These are phyloP conservation scores for Mortierella sp. DNA, from an alignment of 371 early-diverging fungal species.

Conservation along the genomic window DNA sequence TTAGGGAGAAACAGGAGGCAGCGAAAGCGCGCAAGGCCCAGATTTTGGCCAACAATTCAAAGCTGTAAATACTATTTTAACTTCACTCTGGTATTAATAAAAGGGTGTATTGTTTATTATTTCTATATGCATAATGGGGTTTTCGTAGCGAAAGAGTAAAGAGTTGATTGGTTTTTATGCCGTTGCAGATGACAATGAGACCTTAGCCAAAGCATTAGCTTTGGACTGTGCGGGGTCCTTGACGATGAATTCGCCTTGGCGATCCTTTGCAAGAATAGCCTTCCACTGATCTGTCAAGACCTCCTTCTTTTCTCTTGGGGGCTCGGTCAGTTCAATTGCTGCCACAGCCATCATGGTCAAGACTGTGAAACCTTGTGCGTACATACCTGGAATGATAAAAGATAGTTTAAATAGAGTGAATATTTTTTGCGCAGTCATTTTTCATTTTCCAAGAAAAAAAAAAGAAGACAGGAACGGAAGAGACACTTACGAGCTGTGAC, in stretches of 20 bases:
- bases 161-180: not conserved
- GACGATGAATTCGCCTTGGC: constrained; percentile 45
- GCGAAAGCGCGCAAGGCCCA: constrained; percentile 34
- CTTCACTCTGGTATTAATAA: no score
- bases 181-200: constrained; percentile 5
- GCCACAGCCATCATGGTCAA: constrained; percentile 57
- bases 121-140: not conserved
- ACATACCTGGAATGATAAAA: constrained; percentile 33
- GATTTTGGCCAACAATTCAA: constrained; percentile 37
- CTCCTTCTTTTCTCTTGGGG: constrained; percentile 35
- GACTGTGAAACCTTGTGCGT: constrained; percentile 56
- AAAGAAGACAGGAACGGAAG: not conserved
- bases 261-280: constrained; percentile 55
- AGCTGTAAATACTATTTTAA: constrained; percentile 14
- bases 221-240: constrained; percentile 23
- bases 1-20: constrained; percentile 30
- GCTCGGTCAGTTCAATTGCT: constrained; percentile 49
- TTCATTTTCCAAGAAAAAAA: not conserved
- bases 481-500: constrained; percentile 82
- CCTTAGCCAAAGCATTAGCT: constrained; percentile 12
- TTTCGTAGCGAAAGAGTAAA: not conserved
- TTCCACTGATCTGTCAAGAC: constrained; percentile 56
- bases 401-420: not conserved
- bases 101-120: not conserved
- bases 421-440: not conserved